These are phyloP conservation scores for Earliella scabrosa DNA, from an alignment of 1,284 basidiomycete genomes.

Conservation along the genomic window DNA sequence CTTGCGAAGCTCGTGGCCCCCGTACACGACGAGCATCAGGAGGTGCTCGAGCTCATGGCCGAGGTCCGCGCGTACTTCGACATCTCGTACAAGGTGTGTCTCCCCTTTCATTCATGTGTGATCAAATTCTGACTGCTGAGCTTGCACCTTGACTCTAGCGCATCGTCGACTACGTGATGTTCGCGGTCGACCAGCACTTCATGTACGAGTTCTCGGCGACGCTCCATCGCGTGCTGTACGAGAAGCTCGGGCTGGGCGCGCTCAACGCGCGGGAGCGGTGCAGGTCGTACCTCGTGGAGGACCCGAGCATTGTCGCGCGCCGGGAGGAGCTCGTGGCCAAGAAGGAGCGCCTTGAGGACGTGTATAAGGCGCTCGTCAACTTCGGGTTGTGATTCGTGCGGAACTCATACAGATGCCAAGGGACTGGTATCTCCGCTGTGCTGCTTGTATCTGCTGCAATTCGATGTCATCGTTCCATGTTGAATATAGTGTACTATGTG, in stretches of 20 bases:
- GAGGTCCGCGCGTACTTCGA: slow-evolving; percentile 56
- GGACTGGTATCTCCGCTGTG: no score
- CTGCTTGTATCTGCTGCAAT: no score
- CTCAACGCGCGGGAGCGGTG: slow-evolving; percentile 39
- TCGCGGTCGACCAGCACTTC: slow-evolving; percentile 47
- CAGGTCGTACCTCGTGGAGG: slow-evolving; percentile 44
- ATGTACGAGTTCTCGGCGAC: slow-evolving; percentile 40
- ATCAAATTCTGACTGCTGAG: no score
- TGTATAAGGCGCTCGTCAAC: slow-evolving; percentile 33
- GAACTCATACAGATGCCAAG: no score
- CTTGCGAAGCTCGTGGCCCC: slow-evolving; percentile 42
- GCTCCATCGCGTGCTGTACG: slow-evolving; percentile 42
- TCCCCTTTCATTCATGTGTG: no score
- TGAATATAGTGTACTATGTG: no score
- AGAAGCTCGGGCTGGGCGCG: slow-evolving; percentile 42
- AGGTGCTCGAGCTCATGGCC: slow-evolving; percentile 51
- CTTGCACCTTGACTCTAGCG: slow-evolving; percentile 48
- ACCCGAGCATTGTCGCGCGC: slow-evolving; percentile 38
- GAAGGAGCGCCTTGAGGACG: slow-evolving; percentile 36
- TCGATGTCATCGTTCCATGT: no score
- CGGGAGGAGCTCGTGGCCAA: slow-evolving; percentile 40
- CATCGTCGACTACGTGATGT: slow-evolving; percentile 49
- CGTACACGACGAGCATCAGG: slow-evolving; percentile 28
- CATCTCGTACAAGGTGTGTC: slow-evolving; percentile 48
- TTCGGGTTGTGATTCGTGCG: slow-evolving; percentile 36